These are phyloP conservation scores for Hygrophoropsis aurantiaca DNA, from an alignment of 768 basidiomycete species.

Conservation along the genomic window DNA sequence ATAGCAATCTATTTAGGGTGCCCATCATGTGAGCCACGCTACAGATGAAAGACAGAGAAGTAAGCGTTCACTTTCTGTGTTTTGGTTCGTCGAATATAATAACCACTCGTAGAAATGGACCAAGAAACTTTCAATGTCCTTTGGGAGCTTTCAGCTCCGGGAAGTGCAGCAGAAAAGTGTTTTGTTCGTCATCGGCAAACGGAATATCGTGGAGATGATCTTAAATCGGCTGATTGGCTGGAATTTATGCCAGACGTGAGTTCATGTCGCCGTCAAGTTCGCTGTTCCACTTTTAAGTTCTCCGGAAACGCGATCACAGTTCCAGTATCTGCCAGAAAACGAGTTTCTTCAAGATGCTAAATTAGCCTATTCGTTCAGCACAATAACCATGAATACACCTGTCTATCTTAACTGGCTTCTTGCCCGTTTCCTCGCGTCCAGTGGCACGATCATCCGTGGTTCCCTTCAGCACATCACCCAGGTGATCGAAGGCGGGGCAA, in stretches of 20 bases:
- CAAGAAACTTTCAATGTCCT: slow-evolving; percentile 71
- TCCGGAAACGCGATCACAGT: slow-evolving; percentile 18
- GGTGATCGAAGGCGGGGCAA: slow-evolving; percentile 58
- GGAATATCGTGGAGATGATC: slow-evolving; percentile 50
- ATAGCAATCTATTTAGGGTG: slow-evolving; percentile 50
- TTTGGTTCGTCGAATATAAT: background rate
- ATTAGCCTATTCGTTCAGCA: slow-evolving; percentile 60
- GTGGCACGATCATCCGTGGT: slow-evolving; percentile 62
- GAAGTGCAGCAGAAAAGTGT: slow-evolving; percentile 52
- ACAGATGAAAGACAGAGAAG: slow-evolving; percentile 55
- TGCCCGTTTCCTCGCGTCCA: slow-evolving; percentile 52
- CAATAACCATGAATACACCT: slow-evolving; percentile 66
- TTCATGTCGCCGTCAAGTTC: slow-evolving; percentile 4
- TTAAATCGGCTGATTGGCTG: slow-evolving; percentile 32
- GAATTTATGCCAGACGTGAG: slow-evolving; percentile 57
- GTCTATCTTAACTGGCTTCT: slow-evolving; percentile 65
- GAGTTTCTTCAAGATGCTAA: slow-evolving; percentile 42
- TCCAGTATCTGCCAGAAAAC: slow-evolving; percentile 35
- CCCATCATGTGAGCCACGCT: slow-evolving; percentile 71
- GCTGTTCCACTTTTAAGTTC: slow-evolving; percentile 3
- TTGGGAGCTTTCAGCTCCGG: slow-evolving; percentile 70
- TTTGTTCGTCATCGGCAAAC: slow-evolving; percentile 66
- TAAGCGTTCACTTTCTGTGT: slow-evolving; percentile 23
- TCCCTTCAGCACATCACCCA: slow-evolving; percentile 69
- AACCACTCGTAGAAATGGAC: slow-evolving; percentile 52